Percentiles rank a stretch among this genome's conserved stretches.
Conservation (phyloP, 2,329 filamentous ascomycete genomes). For the Escovopsis sp. region DNA sequence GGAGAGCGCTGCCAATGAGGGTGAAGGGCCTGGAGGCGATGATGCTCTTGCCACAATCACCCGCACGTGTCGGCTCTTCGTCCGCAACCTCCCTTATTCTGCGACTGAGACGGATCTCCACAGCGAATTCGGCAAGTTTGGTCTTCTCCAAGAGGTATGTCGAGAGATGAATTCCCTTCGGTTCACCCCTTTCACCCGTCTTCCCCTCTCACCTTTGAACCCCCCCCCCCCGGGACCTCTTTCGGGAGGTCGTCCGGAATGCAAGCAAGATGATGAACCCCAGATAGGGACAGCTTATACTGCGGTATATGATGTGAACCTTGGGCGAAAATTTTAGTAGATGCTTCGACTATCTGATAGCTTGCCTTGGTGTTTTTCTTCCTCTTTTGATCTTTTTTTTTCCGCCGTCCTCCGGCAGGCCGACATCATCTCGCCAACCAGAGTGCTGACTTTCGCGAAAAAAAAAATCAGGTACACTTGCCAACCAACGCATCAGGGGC, state of each 20-base stretch:
- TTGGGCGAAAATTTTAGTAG: conserved; percentile 99
- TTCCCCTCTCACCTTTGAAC: no score
- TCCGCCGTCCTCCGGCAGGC: no score
- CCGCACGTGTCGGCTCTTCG: conserved; percentile 64
- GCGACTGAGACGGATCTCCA: conserved; percentile 64
- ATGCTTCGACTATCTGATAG: conserved; percentile 82
- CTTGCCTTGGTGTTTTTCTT: conserved; percentile 12
- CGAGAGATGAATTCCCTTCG: conserved; percentile 4
- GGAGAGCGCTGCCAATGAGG: conserved; percentile 12
- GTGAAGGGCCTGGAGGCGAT: conserved; percentile 13
- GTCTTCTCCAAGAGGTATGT: conserved; percentile 77
- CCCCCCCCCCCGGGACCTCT: no score
- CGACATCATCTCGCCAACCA: conserved; percentile 8
- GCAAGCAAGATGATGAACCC: conserved; percentile 70
- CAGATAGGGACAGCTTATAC: conserved; percentile 99
- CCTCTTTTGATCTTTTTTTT: not conserved
- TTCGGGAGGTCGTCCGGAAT: conserved; percentile 1
- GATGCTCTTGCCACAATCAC: conserved; percentile 44
- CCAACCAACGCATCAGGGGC: conserved; percentile 57
- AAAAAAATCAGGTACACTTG: conserved; percentile 58
- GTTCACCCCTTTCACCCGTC: no score
- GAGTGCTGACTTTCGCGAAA: conserved; percentile 13
- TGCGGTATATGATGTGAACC: conserved; percentile 74
- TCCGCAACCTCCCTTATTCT: conserved; percentile 77
- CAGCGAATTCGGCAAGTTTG: conserved; percentile 56